phyloP scores from a whole-genome alignment of 805 yeast genomes.

The Yarrowia porcina region DNA sequence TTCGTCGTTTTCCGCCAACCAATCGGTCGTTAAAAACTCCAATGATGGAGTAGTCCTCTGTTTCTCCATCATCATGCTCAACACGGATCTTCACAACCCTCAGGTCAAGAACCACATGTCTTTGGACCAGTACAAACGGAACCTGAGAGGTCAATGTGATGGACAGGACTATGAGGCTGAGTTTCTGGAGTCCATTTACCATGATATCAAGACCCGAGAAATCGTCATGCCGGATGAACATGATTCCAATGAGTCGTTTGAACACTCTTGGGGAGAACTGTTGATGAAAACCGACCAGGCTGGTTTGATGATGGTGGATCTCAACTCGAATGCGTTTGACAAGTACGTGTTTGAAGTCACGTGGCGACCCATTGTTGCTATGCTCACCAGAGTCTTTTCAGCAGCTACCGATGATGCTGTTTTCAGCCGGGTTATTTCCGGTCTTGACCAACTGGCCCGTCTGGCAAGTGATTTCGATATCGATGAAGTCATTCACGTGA shows the following conservation, averaged over 20 bases:
- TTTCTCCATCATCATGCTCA: conserved; percentile 88
- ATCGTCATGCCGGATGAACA: conserved; percentile 98
- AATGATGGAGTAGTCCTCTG: conserved; percentile 73
- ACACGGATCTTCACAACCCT: conserved; percentile 91
- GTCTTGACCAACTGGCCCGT: conserved; percentile 78
- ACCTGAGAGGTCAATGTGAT: conserved; percentile 73
- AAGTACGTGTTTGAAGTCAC: conserved; percentile 62
- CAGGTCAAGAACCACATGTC: conserved; percentile 91
- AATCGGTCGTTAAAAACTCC: conserved; percentile 44
- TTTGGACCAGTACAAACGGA: conserved; percentile 72
- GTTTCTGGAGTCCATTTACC: conserved; percentile 77
- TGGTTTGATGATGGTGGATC: conserved; percentile 27
- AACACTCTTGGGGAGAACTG: conserved; percentile 53
- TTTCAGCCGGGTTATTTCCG: conserved; percentile 79
- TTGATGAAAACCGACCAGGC: conserved; percentile 33
- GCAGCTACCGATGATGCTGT: conserved; percentile 89
- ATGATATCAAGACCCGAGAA: conserved; percentile 77
- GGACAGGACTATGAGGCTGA: conserved; percentile 76
- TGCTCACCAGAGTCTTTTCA: conserved; percentile 73
- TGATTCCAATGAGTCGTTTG: conserved; percentile 88
- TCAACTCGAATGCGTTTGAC: conserved; percentile 53
- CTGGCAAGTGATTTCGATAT: conserved; percentile 67
- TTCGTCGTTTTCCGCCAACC: conserved; percentile 41
- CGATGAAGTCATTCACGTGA: conserved; percentile 44
- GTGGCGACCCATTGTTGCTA: conserved; percentile 63